phyloP scores from a whole-genome alignment of 2,329 filamentous ascomycete species.

The Dendryphion nanum region DNA sequence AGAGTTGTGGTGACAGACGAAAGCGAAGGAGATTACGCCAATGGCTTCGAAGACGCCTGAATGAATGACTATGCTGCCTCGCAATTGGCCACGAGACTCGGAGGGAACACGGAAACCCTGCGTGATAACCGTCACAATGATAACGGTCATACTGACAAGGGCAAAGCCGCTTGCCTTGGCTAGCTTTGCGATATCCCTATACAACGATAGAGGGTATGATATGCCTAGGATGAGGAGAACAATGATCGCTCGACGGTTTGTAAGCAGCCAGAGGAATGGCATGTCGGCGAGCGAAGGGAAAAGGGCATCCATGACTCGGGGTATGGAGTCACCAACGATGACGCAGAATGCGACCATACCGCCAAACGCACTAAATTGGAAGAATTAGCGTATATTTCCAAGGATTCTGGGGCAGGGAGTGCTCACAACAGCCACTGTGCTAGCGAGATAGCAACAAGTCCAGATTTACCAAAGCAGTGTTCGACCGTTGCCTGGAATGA shows the following conservation, averaged over 20 bases:
- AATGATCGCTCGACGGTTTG: conserved; percentile 80
- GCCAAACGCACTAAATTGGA: conserved; percentile 76
- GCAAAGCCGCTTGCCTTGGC: conserved; percentile 95
- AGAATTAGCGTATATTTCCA: no score
- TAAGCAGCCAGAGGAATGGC: conserved; percentile 78
- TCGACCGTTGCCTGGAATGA: conserved; percentile 96
- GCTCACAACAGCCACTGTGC: conserved; percentile 89
- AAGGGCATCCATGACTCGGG: conserved; percentile 78
- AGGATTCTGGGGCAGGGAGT: no score
- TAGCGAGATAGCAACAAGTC: conserved; percentile 83
- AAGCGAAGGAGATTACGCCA: conserved; percentile 92
- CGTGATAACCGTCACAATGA: conserved; percentile 81
- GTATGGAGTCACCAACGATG: conserved; percentile 95
- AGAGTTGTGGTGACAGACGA: conserved; percentile 87
- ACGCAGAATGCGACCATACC: conserved; percentile 99
- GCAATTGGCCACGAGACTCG: conserved; percentile 70
- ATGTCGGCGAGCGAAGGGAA: conserved; percentile 73
- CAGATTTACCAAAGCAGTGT: conserved; percentile 86
- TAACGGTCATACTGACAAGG: conserved; percentile 87
- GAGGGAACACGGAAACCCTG: conserved; percentile 75
- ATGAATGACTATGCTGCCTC: conserved; percentile 73
- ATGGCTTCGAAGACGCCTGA: conserved; percentile 91
- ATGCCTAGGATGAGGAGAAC: conserved; percentile 81
- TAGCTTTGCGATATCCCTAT: conserved; percentile 96
- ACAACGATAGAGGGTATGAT: conserved; percentile 88